These are phyloP conservation scores for Smallanthus sonchifolius DNA, from an alignment of 129 eudicot species.

Conservation along the genomic window DNA sequence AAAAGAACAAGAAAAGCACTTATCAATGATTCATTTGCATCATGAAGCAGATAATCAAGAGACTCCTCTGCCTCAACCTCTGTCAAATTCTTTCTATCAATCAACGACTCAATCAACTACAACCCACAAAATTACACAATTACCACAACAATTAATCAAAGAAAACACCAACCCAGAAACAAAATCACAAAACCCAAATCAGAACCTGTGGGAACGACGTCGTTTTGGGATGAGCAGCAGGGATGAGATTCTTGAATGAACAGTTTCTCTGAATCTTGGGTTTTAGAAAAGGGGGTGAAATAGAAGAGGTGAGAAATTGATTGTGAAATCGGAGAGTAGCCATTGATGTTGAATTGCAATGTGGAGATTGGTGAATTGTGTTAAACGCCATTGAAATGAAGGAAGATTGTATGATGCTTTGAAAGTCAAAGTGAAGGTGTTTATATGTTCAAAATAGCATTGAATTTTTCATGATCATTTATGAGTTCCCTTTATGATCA, in stretches of 20 bases:
- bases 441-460: background rate
- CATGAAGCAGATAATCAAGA: conserved; percentile 49
- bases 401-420: background rate
- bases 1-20: conserved; percentile 73
- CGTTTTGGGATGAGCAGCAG: conserved; percentile 1
- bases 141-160: background rate
- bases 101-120: conserved; percentile 61
- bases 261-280: conserved; percentile 10
- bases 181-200: background rate
- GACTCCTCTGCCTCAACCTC: conserved; percentile 59
- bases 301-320: background rate
- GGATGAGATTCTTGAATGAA: background rate
- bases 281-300: conserved; percentile 5
- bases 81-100: conserved; percentile 48
- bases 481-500: background rate
- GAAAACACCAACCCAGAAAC: background rate
- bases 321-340: conserved; percentile 21
- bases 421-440: background rate
- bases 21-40: conserved; percentile 54
- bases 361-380: background rate
- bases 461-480: background rate
- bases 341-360: conserved; percentile 11
- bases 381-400: background rate
- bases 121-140: conserved; percentile 4
- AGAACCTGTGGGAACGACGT: conserved; percentile 43